Base-by-base conservation (phyloP, 1,284 basidiomycete species). In the Apiotrichum porosum region DNA sequence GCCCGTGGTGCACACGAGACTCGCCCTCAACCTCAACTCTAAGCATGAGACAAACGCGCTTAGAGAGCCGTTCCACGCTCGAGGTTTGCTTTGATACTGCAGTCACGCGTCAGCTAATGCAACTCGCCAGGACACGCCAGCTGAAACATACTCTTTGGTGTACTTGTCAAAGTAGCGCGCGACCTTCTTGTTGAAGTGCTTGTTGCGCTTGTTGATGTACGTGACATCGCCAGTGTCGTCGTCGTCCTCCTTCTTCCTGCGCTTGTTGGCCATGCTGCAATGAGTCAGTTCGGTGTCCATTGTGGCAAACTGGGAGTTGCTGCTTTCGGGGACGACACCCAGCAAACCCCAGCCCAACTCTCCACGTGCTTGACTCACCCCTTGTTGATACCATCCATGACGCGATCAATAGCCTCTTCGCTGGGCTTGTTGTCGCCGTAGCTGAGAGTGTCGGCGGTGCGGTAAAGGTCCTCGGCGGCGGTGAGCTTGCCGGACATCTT, bases 151-250 rank as follows among this genome's bases (percentile, higher is more conserved):
- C 70, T 97, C 94, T 46, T 87, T 77, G 2, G 94, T 98, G 68
- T 97, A 94, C 68, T 94, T 92, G 80, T 97, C 90, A 78, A 92
- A 98, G 76, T 92, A 98, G 53, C 94, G 82, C 18, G 88, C 85
- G 91, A 85, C 87, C 84, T 97, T 98, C 77, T 93, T 93, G 83
- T 97, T 98, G 80, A 97, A 98, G 44, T 94, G 89, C 63, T 89
- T 85, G 77, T 99, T 99, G 71, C 86, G 84, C 71, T 97, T 90
- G 79, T 99, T 99, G 82, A 98, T 98, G 69, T 98, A 98, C 13
- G 91, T 97, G 72, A 98, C 88, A 60, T 97, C 91, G 47, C 87
- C 91, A 55, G 94, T 86, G 44, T 87, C 85, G 63, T 97, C 91
- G 74, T 94, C 92, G 67, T 78, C 77, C 51, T 91, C 81, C 72